Percentiles rank a stretch among this genome's conserved stretches.
These are phyloP conservation scores for Mycena kentingensis DNA, from an alignment of 768 basidiomycete genomes.

Conservation along the genomic window DNA sequence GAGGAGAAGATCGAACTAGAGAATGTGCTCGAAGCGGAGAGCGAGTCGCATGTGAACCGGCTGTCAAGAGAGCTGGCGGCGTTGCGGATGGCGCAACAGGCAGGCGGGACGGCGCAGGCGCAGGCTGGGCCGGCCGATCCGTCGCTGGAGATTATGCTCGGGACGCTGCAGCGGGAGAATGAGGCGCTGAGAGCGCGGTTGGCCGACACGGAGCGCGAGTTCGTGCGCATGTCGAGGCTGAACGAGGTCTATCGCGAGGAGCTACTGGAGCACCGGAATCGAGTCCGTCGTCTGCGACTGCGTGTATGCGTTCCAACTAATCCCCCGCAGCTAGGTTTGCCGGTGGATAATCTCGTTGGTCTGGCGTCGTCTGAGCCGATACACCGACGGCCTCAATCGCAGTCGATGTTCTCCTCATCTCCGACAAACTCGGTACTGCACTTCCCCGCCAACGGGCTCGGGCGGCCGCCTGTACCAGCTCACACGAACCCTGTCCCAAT, in stretches of 20 bases:
- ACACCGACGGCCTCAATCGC: slow-evolving; percentile 61
- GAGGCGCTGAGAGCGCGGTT: slow-evolving; percentile 68
- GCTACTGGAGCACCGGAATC: slow-evolving; percentile 71
- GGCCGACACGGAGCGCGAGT: slow-evolving; percentile 76
- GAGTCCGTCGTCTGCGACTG: slow-evolving; percentile 51
- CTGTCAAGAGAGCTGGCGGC: slow-evolving; percentile 70
- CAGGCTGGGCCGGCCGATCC: slow-evolving; percentile 37
- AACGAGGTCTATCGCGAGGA: slow-evolving; percentile 88
- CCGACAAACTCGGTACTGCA: slow-evolving; percentile 48
- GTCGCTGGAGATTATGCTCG: slow-evolving; percentile 62
- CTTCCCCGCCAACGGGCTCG: slow-evolving; percentile 29
- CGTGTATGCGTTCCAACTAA: slow-evolving; percentile 12
- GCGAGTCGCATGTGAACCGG: slow-evolving; percentile 81
- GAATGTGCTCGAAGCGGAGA: slow-evolving; percentile 81
- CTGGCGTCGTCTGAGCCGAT: slow-evolving; percentile 69
- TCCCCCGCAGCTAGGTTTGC: slow-evolving; percentile 58
- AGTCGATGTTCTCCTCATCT: slow-evolving; percentile 45
- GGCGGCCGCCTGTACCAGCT: slow-evolving; percentile 29
- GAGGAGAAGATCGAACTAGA: slow-evolving; percentile 86
- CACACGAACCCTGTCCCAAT: slow-evolving; percentile 68
- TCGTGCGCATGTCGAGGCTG: slow-evolving; percentile 67
- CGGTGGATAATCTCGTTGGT: slow-evolving; percentile 80
- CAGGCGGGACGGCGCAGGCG: slow-evolving; percentile 31
- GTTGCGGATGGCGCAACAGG: slow-evolving; percentile 55
- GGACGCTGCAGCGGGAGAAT: slow-evolving; percentile 78